phyloP scores from a whole-genome alignment of 2,329 filamentous ascomycete genomes.

The Neurospora crassa region DNA sequence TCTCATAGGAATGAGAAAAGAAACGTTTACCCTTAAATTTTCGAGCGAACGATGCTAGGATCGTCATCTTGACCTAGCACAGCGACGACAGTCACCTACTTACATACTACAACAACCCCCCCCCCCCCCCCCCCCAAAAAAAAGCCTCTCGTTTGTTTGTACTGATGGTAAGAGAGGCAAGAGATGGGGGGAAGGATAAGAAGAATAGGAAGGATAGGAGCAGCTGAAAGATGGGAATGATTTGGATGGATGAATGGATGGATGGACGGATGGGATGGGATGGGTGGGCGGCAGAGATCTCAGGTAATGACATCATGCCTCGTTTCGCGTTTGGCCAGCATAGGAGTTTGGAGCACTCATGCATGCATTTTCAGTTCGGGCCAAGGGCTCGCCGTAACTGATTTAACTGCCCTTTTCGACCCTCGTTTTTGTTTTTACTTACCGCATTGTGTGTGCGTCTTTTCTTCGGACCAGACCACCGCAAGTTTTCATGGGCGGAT shows the following conservation, averaged over 20 bases:
- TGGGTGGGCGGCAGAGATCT: background rate
- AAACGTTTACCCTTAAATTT: background rate
- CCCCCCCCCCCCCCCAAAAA: background rate
- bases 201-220: background rate
- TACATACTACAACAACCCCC: background rate
- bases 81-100: background rate
- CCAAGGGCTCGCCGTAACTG: background rate
- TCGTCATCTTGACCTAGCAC: background rate
- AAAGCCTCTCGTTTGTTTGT: background rate
- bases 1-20: background rate
- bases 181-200: background rate
- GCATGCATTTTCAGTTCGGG: slow-evolving; percentile 1
- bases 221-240: background rate
- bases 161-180: background rate
- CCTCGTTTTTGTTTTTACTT: background rate
- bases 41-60: background rate
- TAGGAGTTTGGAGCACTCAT: slow-evolving; percentile 15
- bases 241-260: background rate
- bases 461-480: background rate
- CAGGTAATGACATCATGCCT: slow-evolving; percentile 6
- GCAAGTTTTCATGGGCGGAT: background rate
- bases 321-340: slow-evolving; percentile 13
- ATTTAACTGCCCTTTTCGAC: background rate
- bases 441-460: background rate
- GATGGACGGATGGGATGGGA: background rate